Evolutionary conservation across 805 yeast species (phyloP).

Genomic region (Starmera pachycereana): DNA sequence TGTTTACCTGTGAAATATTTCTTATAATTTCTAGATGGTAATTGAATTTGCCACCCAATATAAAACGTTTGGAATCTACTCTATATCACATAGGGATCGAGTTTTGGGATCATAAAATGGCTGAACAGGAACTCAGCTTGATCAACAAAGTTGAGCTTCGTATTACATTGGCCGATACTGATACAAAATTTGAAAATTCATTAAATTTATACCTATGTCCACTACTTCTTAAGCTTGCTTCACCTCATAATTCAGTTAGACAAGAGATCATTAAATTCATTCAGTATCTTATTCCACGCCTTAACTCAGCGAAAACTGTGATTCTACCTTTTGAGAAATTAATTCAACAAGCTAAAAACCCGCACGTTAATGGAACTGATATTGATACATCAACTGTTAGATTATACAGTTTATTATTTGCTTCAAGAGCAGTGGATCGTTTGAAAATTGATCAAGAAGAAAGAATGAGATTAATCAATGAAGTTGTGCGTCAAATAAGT

Average conservation of each 20-base stretch:
- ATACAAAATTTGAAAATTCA: conserved; percentile 50
- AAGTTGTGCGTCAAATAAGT: conserved; percentile 36
- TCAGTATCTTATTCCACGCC: conserved; percentile 56
- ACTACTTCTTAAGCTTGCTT: conserved; percentile 63
- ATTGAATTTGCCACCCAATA: not conserved
- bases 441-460: conserved; percentile 25
- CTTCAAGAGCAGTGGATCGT: conserved; percentile 59
- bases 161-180: conserved; percentile 65
- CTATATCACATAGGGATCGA: not conserved
- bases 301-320: conserved; percentile 44
- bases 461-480: conserved; percentile 32
- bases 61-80: not conserved
- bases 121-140: conserved; percentile 41
- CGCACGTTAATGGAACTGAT: conserved; percentile 29
- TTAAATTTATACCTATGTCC: conserved; percentile 65
- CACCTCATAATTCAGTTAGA: conserved; percentile 58
- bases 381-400: conserved; percentile 41
- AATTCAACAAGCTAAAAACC: conserved; percentile 50
- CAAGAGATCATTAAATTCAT: conserved; percentile 56
- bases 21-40: not conserved
- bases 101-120: conserved; percentile 6
- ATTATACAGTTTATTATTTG: conserved; percentile 52
- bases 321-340: conserved; percentile 56
- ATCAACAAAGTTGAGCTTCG: conserved; percentile 74
- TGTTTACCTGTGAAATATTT: too few relatives aligned